Base-by-base conservation (phyloP, 768 basidiomycete species). In the Cystofilobasidium capitatum region DNA sequence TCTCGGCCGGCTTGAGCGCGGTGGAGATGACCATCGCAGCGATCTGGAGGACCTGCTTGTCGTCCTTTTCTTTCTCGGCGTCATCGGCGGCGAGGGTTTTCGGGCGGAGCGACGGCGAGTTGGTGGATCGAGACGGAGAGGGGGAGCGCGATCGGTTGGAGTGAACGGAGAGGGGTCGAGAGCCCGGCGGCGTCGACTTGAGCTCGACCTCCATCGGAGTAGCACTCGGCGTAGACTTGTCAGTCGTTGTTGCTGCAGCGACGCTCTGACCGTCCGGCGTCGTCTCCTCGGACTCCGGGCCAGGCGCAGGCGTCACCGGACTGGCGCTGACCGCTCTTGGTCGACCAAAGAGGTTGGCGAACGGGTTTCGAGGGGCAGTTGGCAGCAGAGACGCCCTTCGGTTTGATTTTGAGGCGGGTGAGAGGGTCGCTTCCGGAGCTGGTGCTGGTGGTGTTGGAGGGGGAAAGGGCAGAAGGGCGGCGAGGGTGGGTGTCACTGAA, bases 341-440 rank as follows among this genome's bases (percentile, higher is more conserved):
- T 42, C 78, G 74, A 7, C 85, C 87, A 71, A 89, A 90, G n/a
- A 92, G 81, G 1, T 86, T 86, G 0, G 88, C 86, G 71, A 92
- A 91, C 0, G 89, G 86, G 72, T 87, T 87, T 31, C 49, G 24
- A 64, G 64, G 55, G 49, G 62, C 67, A 59, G 60, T 3, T 60
- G 16, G 62, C n/a, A 44, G 69, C 12, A 29, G 65, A 55, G 63
- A 71, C 61, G 58, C 65, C 68, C 24, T 62, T 35, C 20, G 62
- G 39, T 44, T 61, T 1, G 59, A 40, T 39, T 40, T 45, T 20
- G 51, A 29, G 39, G 39, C 37, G 42, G 58, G 44, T 33, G 61
- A 26, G 4, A 42, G 36, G n/a, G 37, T 36, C 1, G 54, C 42
- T 24, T 26, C 47, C 22, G 58, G 59, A 17, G 31, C 44, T 0